Evolutionary conservation across 1,139 yeast genomes (phyloP).

Genomic region (Yamadazyma trypodendri): DNA sequence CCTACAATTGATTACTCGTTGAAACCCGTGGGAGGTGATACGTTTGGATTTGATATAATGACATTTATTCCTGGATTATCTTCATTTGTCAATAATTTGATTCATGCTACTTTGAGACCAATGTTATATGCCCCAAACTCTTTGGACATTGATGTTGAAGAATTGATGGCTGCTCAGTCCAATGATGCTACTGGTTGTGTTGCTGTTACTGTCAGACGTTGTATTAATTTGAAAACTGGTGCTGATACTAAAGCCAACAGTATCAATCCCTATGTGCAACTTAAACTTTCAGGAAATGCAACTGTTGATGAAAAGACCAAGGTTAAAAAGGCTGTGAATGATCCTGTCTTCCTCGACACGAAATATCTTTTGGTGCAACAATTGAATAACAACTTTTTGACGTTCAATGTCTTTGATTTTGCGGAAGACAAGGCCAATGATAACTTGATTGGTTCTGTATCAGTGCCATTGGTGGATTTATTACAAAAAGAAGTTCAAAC

Average conservation of each 20-base stretch:
- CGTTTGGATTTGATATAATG: constrained; percentile 80
- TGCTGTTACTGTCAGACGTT: constrained; percentile 59
- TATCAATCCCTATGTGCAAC: constrained; percentile 60
- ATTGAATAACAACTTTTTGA: constrained; percentile 55
- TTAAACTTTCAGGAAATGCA: constrained; percentile 46
- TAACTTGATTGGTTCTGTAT: constrained; percentile 54
- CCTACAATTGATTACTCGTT: constrained; percentile 75
- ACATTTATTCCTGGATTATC: constrained; percentile 78
- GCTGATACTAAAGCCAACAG: constrained; percentile 40
- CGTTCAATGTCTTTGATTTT: constrained; percentile 54
- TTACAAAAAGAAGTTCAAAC: constrained; percentile 49
- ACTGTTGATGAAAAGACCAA: constrained; percentile 50
- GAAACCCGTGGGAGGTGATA: constrained; percentile 88
- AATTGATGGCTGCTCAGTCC: constrained; percentile 58
- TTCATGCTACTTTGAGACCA: constrained; percentile 70
- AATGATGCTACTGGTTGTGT: constrained; percentile 69
- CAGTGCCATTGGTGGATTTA: constrained; percentile 56
- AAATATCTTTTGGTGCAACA: constrained; percentile 56
- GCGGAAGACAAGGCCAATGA: constrained; percentile 52
- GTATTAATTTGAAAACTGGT: constrained; percentile 46
- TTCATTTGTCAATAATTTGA: constrained; percentile 65
- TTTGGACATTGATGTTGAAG: constrained; percentile 71
- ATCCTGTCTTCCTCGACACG: constrained; percentile 67
- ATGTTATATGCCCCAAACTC: constrained; percentile 83
- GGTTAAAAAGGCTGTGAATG: constrained; percentile 52